Base-by-base conservation (phyloP, 805 yeast species). In the Nakazawaea ambrosiae region DNA sequence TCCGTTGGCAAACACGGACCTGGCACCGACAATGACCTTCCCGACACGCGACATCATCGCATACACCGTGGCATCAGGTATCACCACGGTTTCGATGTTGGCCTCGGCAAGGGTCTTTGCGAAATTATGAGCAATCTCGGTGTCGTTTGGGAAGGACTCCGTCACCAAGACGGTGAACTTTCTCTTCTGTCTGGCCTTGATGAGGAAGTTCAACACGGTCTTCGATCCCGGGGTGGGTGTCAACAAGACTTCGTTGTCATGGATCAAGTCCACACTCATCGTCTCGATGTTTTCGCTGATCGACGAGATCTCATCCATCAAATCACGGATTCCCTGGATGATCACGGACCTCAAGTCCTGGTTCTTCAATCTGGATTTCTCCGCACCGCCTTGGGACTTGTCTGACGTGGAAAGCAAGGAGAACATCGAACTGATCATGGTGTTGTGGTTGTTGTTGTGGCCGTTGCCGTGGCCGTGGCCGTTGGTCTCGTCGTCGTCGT, bases 11-110 rank as follows among this genome's bases (percentile, higher is more conserved):
- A 92, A 83, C 4, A 92, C 97, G 0, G 96, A 78, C 44, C 84
- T 74, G 4, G 97, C 82, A 27, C 97, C 97, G 37, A 94, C 75
- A 42, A 92, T 77, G 22, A 92, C 98, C 57, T 94, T 94, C 31
- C 97, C 96, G 4, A 92, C 97, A 46, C 96, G 70, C 27, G 96
- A 84, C 97, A 92, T 92, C 33, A 92, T 87, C 0, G 98, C 97
- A 59, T 81, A 87, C 0, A 82, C 88, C 19, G 95, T 82, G 4
- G 95, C 73, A 55, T 92, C 99, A 1, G 98, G 97, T 25, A 92
- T 83, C 38, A 92, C 73, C 2, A 89, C 83, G 2, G 96, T 81
- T 45, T 88, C 95, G 32, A 92, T 86, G 37, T 89, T 85, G 39
- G 90, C 87, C 39, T 78, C 81, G 1, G 95, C 81, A 45, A 92